phyloP scores from a whole-genome alignment of 2,329 filamentous ascomycete genomes.

The Trichoderma gracile region DNA sequence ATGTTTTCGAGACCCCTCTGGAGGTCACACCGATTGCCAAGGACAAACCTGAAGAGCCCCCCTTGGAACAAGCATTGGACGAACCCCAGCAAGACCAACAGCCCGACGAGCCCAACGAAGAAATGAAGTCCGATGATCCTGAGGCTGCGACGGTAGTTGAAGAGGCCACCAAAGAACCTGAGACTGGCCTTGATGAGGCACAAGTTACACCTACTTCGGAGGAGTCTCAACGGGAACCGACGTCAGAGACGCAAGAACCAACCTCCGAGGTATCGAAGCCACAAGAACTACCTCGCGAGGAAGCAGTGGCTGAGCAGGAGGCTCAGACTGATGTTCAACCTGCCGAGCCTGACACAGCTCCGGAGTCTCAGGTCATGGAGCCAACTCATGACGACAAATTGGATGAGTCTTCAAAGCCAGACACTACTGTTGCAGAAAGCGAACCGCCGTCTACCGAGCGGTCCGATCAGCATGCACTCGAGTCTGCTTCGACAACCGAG shows the following conservation, averaged over 20 bases:
- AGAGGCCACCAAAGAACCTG: not conserved
- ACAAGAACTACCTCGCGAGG: not conserved
- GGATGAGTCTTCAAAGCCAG: not conserved
- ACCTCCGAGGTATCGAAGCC: not conserved
- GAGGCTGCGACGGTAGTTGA: not conserved
- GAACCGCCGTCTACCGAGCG: slow-evolving; percentile 24
- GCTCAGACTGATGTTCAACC: not conserved
- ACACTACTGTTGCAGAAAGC: not conserved
- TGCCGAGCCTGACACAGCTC: not conserved
- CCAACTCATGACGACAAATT: not conserved
- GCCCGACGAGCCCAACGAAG: not conserved
- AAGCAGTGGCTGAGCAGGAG: not conserved
- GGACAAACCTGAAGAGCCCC: not conserved
- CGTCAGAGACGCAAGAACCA: not conserved
- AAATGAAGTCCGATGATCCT: not conserved
- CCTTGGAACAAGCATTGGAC: slow-evolving; percentile 22
- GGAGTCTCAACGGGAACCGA: not conserved
- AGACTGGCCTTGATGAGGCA: not conserved
- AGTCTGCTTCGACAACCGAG: not conserved
- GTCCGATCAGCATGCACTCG: not conserved
- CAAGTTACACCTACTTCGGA: not conserved
- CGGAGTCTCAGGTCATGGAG: not conserved
- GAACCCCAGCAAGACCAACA: slow-evolving; percentile 13
- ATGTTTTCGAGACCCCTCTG: not conserved
- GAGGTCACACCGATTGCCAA: not conserved